Evolutionary conservation across 2,329 filamentous ascomycete genomes (phyloP).

Genomic region (Trichoderma sp.): DNA sequence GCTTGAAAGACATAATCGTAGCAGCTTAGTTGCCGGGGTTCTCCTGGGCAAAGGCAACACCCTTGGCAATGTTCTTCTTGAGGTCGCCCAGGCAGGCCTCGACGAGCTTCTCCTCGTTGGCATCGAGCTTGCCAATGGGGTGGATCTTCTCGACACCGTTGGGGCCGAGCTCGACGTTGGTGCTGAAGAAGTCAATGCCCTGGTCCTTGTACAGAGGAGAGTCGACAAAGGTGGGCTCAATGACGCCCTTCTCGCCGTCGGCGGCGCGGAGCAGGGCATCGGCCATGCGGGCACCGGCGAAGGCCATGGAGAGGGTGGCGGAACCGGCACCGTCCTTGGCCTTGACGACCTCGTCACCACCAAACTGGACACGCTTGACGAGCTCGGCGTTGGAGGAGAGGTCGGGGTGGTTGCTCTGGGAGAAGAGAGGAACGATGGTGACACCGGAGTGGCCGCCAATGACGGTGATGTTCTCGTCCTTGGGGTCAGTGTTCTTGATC

Average conservation of each 20-base stretch:
- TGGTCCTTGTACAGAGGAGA: constrained; percentile 98
- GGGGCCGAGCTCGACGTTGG: constrained; percentile 92
- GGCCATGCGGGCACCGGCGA: constrained; percentile 82
- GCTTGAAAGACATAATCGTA: neutral
- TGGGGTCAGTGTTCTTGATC: constrained; percentile 87
- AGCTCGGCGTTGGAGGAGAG: constrained; percentile 78
- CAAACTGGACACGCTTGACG: constrained; percentile 95
- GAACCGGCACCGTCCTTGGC: constrained; percentile 98
- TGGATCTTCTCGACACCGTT: constrained; percentile 94
- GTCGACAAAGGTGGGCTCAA: constrained; percentile 97
- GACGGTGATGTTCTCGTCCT: constrained; percentile 91
- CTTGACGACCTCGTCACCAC: constrained; percentile 98
- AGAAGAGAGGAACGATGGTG: constrained; percentile 97
- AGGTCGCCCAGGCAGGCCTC: constrained; percentile 81
- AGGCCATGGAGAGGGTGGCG: constrained; percentile 97
- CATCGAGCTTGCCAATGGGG: constrained; percentile 80
- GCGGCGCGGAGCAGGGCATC: constrained; percentile 91
- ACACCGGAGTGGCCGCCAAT: constrained; percentile 96
- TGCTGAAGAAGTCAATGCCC: constrained; percentile 96
- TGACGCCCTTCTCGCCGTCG: constrained; percentile 89
- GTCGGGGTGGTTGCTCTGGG: constrained; percentile 84
- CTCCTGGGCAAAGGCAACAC: constrained; percentile 60
- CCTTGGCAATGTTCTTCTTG: constrained; percentile 96
- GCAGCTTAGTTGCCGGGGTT: constrained; percentile 61
- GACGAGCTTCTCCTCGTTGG: constrained; percentile 85